Conservation (phyloP, 106 monocot species). For the Apostasia shenzhenica region DNA sequence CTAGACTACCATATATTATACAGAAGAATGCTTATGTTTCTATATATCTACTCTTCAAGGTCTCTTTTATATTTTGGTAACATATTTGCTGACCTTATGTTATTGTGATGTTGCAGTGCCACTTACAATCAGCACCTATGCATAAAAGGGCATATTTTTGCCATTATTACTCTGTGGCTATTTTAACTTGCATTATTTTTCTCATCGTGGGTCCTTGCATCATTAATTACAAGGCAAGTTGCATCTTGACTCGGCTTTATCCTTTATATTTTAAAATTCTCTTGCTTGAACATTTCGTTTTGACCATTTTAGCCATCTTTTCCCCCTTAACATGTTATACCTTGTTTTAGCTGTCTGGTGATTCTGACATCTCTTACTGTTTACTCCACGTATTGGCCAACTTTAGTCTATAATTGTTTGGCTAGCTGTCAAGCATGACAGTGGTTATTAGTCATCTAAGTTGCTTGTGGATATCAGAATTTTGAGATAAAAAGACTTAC, state of each 20-base stretch:
- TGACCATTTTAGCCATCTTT: not conserved
- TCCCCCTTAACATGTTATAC: not conserved
- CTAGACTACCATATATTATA: too few relatives aligned
- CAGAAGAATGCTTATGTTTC: too few relatives aligned
- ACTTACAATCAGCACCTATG: slow-evolving; percentile 14
- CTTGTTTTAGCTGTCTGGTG: not conserved
- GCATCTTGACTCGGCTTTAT: not conserved
- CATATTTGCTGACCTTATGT: slow-evolving; percentile 1
- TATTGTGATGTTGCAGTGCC: slow-evolving; percentile 8
- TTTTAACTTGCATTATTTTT: slow-evolving; percentile 15
- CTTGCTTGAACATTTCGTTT: not conserved
- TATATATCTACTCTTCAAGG: not conserved
- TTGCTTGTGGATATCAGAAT: too few relatives aligned
- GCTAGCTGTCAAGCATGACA: too few relatives aligned
- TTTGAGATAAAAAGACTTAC: too few relatives aligned
- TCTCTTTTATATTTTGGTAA: not conserved
- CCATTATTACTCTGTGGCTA: slow-evolving; percentile 10
- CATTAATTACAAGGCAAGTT: slow-evolving; percentile 22
- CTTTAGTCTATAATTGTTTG: too few relatives aligned
- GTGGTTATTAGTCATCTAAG: too few relatives aligned
- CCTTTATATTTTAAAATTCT: not conserved
- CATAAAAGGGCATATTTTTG: slow-evolving; percentile 21
- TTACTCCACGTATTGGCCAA: not conserved
- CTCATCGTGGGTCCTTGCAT: slow-evolving; percentile 23
- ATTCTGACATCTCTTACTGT: not conserved